A percentile compares a stretch with the other conserved stretches of the same genome.
These are phyloP conservation scores for Ceratobasidium sp. DNA, from an alignment of 1,284 basidiomycete genomes.

Conservation along the genomic window DNA sequence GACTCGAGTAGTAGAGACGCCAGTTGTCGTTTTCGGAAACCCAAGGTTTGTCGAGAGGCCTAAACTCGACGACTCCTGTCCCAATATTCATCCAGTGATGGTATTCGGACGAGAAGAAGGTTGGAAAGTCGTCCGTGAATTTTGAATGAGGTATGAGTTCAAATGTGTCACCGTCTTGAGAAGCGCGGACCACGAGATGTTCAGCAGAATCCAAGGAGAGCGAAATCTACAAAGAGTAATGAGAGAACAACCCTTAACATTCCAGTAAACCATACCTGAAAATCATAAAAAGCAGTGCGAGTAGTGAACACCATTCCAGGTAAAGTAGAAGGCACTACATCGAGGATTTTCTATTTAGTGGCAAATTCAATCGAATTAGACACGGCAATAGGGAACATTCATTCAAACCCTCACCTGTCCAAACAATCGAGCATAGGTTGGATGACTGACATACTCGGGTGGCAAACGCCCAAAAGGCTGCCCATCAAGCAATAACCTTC, in stretches of 20 bases:
- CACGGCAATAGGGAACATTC: background rate
- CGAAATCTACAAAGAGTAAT: background rate
- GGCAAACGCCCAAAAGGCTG: conserved; percentile 41
- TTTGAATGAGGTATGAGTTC: conserved; percentile 23
- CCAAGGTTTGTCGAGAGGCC: conserved; percentile 32
- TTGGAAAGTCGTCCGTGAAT: conserved; percentile 18
- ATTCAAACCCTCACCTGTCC: conserved; percentile 39
- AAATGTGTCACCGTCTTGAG: background rate
- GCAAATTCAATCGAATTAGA: background rate
- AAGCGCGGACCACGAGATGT: background rate
- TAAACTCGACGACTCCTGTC: conserved; percentile 14
- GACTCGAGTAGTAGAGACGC: background rate
- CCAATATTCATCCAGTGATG: conserved; percentile 35
- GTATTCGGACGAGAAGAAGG: conserved; percentile 16
- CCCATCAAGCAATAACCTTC: conserved; percentile 39
- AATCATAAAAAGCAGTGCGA: background rate
- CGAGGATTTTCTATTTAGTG: conserved; percentile 15
- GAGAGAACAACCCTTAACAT: background rate
- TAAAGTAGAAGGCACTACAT: conserved; percentile 14
- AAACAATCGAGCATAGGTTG: conserved; percentile 40
- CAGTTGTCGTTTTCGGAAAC: background rate
- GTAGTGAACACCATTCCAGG: conserved; percentile 22
- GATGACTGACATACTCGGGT: conserved; percentile 27
- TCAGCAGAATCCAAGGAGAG: background rate
- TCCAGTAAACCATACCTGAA: background rate